Conservation (phyloP, 2,329 filamentous ascomycete species). For the Leptoxyphium fumago region DNA sequence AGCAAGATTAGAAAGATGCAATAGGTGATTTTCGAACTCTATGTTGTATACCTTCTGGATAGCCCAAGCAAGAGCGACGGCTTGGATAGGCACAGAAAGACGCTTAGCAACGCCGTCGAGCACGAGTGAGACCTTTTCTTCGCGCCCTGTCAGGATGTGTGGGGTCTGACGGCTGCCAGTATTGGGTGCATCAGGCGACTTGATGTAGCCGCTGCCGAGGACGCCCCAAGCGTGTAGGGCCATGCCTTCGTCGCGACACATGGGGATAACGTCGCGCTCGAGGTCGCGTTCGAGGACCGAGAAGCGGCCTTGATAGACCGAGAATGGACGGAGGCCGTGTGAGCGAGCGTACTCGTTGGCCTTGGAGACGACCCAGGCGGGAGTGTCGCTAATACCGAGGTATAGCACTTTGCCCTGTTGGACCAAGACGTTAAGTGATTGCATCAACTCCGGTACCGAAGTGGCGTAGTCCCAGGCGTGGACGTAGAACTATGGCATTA, state of each 20-base stretch:
- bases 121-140: no score
- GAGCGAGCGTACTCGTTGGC: slow-evolving; percentile 22
- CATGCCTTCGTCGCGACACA: slow-evolving; percentile 25
- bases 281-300: slow-evolving; percentile 23
- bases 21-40: slow-evolving; percentile 37
- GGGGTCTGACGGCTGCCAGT: no score
- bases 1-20: slow-evolving; percentile 28
- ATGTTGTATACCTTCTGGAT: background rate
- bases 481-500: background rate
- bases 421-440: slow-evolving; percentile 22
- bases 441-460: slow-evolving; percentile 25
- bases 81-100: background rate
- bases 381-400: slow-evolving; percentile 24
- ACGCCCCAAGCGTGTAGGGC: slow-evolving; percentile 27
- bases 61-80: background rate
- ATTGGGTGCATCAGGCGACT: background rate
- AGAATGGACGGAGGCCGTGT: slow-evolving; percentile 24
- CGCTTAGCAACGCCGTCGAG: background rate
- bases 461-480: slow-evolving; percentile 31
- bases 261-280: slow-evolving; percentile 27
- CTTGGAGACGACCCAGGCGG: slow-evolving; percentile 23
- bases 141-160: no score
- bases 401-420: slow-evolving; percentile 23
- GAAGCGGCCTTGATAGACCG: slow-evolving; percentile 27
- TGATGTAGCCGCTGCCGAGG: background rate